phyloP scores from a whole-genome alignment of 2,329 filamentous ascomycete genomes.

The Cytospora piceae region DNA sequence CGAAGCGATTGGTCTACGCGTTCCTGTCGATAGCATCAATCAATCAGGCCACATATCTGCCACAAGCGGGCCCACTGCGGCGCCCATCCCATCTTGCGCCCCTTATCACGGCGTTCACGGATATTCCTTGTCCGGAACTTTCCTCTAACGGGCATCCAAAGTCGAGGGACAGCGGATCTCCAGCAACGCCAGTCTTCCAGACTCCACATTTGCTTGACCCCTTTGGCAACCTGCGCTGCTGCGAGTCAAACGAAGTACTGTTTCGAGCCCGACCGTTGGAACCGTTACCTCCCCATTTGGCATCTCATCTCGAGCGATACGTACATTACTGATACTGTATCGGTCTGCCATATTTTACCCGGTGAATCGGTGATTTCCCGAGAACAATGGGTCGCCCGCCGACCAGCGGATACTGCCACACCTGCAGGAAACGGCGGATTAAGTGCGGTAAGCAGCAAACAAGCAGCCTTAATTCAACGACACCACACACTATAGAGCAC shows the following conservation, averaged over 20 bases:
- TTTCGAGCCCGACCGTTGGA: neutral
- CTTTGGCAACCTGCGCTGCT: conserved; percentile 11
- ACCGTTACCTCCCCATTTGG: neutral
- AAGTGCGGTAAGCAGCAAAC: conserved; percentile 32
- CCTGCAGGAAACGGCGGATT: conserved; percentile 36
- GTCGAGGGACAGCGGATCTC: conserved; percentile 22
- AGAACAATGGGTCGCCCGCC: conserved; percentile 35
- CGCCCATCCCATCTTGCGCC: neutral
- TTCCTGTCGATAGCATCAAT: neutral
- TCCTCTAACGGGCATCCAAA: conserved; percentile 25
- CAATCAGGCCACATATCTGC: neutral
- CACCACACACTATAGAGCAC: neutral
- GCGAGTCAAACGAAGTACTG: conserved; percentile 20
- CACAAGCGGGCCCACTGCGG: neutral
- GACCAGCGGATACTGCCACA: conserved; percentile 38
- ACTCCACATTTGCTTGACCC: conserved; percentile 23
- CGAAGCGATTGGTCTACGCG: neutral
- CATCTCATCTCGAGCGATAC: conserved; percentile 3
- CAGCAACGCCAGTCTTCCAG: conserved; percentile 4
- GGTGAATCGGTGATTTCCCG: conserved; percentile 19
- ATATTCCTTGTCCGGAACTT: conserved; percentile 23
- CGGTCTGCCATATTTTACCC: conserved; percentile 1
- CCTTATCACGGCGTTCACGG: too few relatives aligned
- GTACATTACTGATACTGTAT: conserved; percentile 1
- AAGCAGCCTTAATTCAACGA: conserved; percentile 6